Evolutionary conservation across 2,329 filamentous ascomycete genomes (phyloP).

Genomic region (Colletotrichum orchidophilum): DNA sequence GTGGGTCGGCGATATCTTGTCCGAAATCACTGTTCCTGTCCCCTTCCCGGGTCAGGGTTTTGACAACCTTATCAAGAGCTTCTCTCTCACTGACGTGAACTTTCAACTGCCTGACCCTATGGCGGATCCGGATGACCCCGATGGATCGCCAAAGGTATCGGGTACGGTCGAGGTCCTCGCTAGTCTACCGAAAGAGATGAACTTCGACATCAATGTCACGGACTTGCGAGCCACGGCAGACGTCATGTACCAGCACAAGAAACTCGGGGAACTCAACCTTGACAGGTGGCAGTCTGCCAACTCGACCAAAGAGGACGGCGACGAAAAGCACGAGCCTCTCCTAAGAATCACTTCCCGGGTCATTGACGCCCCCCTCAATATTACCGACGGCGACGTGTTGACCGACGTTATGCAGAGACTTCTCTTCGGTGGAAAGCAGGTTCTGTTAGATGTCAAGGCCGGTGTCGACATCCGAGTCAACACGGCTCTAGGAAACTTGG

Average conservation of each 20-base stretch:
- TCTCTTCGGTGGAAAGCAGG: constrained; percentile 75
- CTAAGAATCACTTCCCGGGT: constrained; percentile 82
- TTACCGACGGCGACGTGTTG: constrained; percentile 83
- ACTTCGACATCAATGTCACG: constrained; percentile 83
- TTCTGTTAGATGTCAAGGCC: constrained; percentile 81
- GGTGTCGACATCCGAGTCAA: constrained; percentile 83
- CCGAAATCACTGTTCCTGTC: constrained; percentile 83
- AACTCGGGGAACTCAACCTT: constrained; percentile 84
- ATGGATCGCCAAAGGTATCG: constrained; percentile 80
- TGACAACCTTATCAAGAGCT: constrained; percentile 86
- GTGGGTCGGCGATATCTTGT: constrained; percentile 85
- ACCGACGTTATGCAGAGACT: constrained; percentile 82
- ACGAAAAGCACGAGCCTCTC: constrained; percentile 65
- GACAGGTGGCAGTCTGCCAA: constrained; percentile 85
- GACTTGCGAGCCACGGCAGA: constrained; percentile 80
- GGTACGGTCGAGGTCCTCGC: constrained; percentile 85
- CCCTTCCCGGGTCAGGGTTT: constrained; percentile 85
- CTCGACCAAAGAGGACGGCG: constrained; percentile 73
- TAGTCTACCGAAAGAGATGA: constrained; percentile 83
- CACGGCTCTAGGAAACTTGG: constrained; percentile 83
- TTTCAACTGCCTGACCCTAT: constrained; percentile 85
- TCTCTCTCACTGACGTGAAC: constrained; percentile 85
- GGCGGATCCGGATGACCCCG: constrained; percentile 77
- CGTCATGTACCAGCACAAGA: constrained; percentile 79
- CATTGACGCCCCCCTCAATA: constrained; percentile 80